A percentile compares a stretch with the other conserved stretches of the same genome.
These are phyloP conservation scores for Coprinopsis cinerea DNA, from an alignment of 768 basidiomycete species.

Conservation along the genomic window DNA sequence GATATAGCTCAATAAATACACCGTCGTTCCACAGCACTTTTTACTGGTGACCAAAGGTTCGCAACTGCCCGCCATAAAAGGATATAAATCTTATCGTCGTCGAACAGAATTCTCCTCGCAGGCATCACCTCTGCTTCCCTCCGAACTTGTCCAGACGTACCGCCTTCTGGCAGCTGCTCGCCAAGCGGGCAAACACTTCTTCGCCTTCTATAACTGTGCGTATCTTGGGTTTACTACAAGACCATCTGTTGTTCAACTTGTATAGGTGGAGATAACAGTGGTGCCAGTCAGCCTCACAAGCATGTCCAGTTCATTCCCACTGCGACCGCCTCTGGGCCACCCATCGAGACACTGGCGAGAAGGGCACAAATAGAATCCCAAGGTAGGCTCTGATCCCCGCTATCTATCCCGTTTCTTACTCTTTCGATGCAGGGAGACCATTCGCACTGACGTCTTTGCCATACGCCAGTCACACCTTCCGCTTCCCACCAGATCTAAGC, in stretches of 20 bases:
- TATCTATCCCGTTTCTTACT: not conserved
- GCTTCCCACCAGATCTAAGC: slow-evolving; percentile 43
- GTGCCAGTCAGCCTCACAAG: slow-evolving; percentile 88
- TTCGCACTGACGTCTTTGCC: slow-evolving; percentile 63
- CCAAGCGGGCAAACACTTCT: slow-evolving; percentile 49
- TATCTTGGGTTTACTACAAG: slow-evolving; percentile 3
- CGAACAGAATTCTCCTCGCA: slow-evolving; percentile 68
- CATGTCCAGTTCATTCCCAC: slow-evolving; percentile 84
- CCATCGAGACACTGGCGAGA: slow-evolving; percentile 68
- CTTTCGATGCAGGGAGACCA: slow-evolving; percentile 50
- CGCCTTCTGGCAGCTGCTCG: slow-evolving; percentile 64
- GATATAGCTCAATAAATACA: slow-evolving; percentile 79
- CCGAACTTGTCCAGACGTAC: slow-evolving; percentile 76
- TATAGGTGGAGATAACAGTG: slow-evolving; percentile 68
- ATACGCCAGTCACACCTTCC: slow-evolving; percentile 76
- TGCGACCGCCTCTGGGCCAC: slow-evolving; percentile 56
- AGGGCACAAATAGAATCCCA: slow-evolving; percentile 51
- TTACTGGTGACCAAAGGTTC: slow-evolving; percentile 81
- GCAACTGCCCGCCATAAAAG: slow-evolving; percentile 11
- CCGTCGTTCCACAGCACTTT: slow-evolving; percentile 80
- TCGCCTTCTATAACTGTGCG: slow-evolving; percentile 91
- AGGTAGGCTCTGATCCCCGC: slow-evolving; percentile 28
- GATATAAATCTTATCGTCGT: not conserved
- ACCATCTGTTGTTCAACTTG: not conserved
- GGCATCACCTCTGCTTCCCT: slow-evolving; percentile 70